Base-by-base conservation (phyloP, 257 asterid genomes). In the Sherardia arvensis region DNA sequence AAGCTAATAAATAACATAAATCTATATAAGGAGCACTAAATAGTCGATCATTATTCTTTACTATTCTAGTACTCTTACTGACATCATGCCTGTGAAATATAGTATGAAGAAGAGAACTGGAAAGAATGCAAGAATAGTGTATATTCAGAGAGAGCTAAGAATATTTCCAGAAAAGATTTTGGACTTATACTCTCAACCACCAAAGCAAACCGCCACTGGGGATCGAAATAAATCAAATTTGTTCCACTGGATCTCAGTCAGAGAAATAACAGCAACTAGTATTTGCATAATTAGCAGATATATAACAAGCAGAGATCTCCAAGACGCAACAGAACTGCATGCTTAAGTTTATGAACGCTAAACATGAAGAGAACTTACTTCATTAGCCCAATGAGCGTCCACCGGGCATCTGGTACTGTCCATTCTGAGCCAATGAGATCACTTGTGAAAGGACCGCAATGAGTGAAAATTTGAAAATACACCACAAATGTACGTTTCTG, bases 131-230 rank as follows among this genome's bases (percentile, higher is more conserved):
- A 12, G 51, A 45, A 18, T 9, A 12, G 36, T 18, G 29, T 49
- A 47, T 22, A 67, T 26, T 61, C 48, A 17, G 63, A 57, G 25
- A 72, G 36, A 66, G 21, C 9, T 26, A 8, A 30, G 45, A 64
- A n/a, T n/a, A 20, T 22, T 36, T 61, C 61, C 3, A 55, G 26
- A 32, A 58, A 58, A 74, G 36, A 56, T 65, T 47, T 64, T 84
- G 53, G 68, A 91, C 98, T 96, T 86, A 90, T 82, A 33, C 72
- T 85, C 74, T 90, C 90, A 75, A 80, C 64, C 71, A 81, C 79
- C 58, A 83, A 83, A 61, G 86, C 81, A 53, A 90, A 65, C 73
- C 66, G 74, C 33, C 76, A 85, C 79, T 59, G 62, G 89, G 65
- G 79, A 81, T 72, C 69, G 83, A 27, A 68, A 43, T 63, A 84